These are phyloP conservation scores for Plasmodium ovale DNA, from an alignment of 169 alveolate species.

Conservation along the genomic window DNA sequence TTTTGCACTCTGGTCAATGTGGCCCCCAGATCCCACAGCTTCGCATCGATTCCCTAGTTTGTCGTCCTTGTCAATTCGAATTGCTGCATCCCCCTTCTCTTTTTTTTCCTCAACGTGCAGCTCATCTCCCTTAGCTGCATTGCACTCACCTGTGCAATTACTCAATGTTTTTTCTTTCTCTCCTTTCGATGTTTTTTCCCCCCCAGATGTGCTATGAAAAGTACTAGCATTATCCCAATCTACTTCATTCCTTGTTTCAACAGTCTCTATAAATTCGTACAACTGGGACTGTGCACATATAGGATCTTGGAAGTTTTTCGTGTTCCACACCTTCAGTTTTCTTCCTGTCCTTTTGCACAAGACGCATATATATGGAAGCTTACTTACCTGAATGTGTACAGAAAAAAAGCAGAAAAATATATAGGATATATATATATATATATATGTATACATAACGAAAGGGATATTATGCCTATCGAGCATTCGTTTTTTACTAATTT, in stretches of 20 bases:
- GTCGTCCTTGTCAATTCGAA: no score
- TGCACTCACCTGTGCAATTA: no score
- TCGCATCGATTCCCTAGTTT: no score
- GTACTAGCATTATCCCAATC: background rate
- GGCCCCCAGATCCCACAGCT: background rate
- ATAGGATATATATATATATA: background rate
- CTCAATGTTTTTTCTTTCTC: background rate
- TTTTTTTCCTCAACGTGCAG: no score
- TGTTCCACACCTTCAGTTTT: slow-evolving; percentile 75
- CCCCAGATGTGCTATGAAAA: background rate
- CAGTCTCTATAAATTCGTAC: slow-evolving; percentile 52
- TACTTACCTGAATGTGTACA: slow-evolving; percentile 13
- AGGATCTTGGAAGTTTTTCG: slow-evolving; percentile 51
- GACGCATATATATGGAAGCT: slow-evolving; percentile 50
- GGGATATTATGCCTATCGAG: background rate
- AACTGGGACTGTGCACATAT: slow-evolving; percentile 70
- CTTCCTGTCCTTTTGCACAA: slow-evolving; percentile 67
- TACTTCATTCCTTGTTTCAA: slow-evolving; percentile 11
- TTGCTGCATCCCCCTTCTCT: background rate
- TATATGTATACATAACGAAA: background rate
- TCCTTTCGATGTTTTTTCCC: background rate
- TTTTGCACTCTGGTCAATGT: background rate
- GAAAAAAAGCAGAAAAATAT: background rate
- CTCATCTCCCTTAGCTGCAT: no score
- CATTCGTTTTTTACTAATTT: background rate